phyloP scores from a whole-genome alignment of 768 basidiomycete species.

The Cantharellus cinnabarinus region DNA sequence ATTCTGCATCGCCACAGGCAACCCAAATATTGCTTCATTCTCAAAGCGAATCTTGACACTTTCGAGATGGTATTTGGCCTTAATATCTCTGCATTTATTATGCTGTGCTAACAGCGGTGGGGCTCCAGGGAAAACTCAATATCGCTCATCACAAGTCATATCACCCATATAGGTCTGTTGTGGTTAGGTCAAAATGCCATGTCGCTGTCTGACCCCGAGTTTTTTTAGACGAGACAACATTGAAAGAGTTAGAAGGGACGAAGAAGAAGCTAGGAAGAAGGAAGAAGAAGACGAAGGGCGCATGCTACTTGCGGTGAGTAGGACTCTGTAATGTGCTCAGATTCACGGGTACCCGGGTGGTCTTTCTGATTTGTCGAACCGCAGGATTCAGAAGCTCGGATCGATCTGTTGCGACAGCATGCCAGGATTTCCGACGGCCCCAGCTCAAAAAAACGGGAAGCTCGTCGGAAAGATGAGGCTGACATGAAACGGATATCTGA shows the following conservation, averaged over 20 bases:
- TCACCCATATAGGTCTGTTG: conserved; percentile 38
- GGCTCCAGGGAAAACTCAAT: conserved; percentile 46
- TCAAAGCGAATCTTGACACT: neutral
- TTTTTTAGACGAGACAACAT: conserved; percentile 47
- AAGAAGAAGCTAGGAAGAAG: conserved; percentile 50
- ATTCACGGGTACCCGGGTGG: neutral
- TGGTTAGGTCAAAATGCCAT: neutral
- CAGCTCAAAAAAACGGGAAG: neutral
- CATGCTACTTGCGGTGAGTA: conserved; percentile 46
- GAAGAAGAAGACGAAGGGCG: conserved; percentile 52
- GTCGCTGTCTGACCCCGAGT: neutral
- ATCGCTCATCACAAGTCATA: conserved; percentile 86
- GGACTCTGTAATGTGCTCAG: neutral
- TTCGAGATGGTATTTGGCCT: neutral
- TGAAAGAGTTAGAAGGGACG: conserved; percentile 57
- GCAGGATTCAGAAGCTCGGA: conserved; percentile 65
- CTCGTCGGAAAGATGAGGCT: neutral
- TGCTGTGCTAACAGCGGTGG: too few species aligned
- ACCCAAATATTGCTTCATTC: neutral
- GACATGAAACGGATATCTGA: neutral
- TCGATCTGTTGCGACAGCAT: conserved; percentile 39
- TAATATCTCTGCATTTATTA: too few species aligned
- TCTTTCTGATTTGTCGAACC: neutral
- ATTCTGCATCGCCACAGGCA: neutral
- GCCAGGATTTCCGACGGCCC: conserved; percentile 25